Evolutionary conservation across 371 early-diverging fungal species (phyloP).

Genomic region (Saksenaea vasiformis): DNA sequence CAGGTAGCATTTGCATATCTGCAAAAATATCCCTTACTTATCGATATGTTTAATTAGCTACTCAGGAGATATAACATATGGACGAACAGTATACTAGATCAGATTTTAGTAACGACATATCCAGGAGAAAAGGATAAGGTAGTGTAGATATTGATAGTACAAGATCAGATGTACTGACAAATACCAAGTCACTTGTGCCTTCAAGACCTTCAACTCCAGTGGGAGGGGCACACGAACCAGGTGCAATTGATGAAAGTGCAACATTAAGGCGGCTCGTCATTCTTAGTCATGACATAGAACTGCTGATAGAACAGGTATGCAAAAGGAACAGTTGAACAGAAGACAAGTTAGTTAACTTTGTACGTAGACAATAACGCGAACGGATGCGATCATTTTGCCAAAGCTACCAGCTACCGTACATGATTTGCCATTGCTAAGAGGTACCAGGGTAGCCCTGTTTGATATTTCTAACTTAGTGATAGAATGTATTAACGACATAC

Average conservation of each 20-base stretch:
- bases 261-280: conserved; percentile 15
- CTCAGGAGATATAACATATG: conserved; percentile 52
- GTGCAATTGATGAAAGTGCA: conserved; percentile 1
- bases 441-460: conserved; percentile 12
- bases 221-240: not conserved
- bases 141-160: not conserved
- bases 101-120: not conserved
- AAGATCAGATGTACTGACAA: conserved; percentile 3
- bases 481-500: conserved; percentile 35
- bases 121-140: conserved; percentile 17
- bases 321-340: not conserved
- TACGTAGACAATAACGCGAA: conserved; percentile 10
- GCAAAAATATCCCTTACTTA: not conserved
- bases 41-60: conserved; percentile 23
- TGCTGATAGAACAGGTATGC: conserved; percentile 18
- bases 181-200: not conserved
- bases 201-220: conserved; percentile 3
- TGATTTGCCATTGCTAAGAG: conserved; percentile 32
- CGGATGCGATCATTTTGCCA: conserved; percentile 25
- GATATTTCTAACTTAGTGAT: conserved; percentile 1
- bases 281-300: conserved; percentile 25
- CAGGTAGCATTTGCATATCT: conserved; percentile 45
- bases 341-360: not conserved
- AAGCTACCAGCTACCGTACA: conserved; percentile 40
- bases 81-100: conserved; percentile 24